Percentiles rank a stretch among this genome's conserved stretches.
Evolutionary conservation across 495 filamentous ascomycete genomes (phyloP).

Genomic region (Articulospora tetracladia): DNA sequence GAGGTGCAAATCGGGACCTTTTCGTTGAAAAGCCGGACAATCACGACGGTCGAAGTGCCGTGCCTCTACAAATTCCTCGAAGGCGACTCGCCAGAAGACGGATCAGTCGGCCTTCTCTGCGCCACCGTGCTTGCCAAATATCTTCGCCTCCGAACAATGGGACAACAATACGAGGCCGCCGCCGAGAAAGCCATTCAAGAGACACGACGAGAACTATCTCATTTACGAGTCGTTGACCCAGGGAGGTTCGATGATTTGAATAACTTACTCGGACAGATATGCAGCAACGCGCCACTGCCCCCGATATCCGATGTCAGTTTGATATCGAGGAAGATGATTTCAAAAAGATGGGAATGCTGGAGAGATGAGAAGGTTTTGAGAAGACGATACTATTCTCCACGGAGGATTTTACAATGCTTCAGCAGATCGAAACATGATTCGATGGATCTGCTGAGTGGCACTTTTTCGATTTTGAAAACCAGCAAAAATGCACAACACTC

Average conservation of each 20-base stretch:
- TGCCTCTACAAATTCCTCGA: constrained; percentile 4
- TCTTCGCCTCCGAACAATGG: constrained; percentile 15
- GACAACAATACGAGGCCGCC: constrained; percentile 21
- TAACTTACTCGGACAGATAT: constrained; percentile 10
- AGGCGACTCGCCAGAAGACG: background rate
- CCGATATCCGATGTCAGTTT: constrained; percentile 20
- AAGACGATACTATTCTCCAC: constrained; percentile 17
- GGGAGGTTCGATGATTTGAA: constrained; percentile 7
- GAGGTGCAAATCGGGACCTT: constrained; percentile 23
- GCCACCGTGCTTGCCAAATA: constrained; percentile 24
- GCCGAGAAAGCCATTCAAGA: constrained; percentile 15
- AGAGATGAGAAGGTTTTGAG: constrained; percentile 13
- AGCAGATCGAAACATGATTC: constrained; percentile 13
- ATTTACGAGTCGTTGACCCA: constrained; percentile 4
- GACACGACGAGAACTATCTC: constrained; percentile 6
- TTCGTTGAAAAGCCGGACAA: constrained; percentile 17
- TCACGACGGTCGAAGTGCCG: constrained; percentile 18
- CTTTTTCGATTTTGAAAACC: constrained; percentile 5
- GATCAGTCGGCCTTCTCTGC: constrained; percentile 9
- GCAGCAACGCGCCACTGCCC: constrained; percentile 20
- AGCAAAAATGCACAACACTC: constrained; percentile 1
- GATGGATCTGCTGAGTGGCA: constrained; percentile 18
- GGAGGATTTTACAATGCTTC: constrained; percentile 14
- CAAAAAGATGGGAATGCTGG: constrained; percentile 17
- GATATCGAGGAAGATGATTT: constrained; percentile 23